These are phyloP conservation scores for Aciculosporium take DNA, from an alignment of 2,329 filamentous ascomycete species.

Conservation along the genomic window DNA sequence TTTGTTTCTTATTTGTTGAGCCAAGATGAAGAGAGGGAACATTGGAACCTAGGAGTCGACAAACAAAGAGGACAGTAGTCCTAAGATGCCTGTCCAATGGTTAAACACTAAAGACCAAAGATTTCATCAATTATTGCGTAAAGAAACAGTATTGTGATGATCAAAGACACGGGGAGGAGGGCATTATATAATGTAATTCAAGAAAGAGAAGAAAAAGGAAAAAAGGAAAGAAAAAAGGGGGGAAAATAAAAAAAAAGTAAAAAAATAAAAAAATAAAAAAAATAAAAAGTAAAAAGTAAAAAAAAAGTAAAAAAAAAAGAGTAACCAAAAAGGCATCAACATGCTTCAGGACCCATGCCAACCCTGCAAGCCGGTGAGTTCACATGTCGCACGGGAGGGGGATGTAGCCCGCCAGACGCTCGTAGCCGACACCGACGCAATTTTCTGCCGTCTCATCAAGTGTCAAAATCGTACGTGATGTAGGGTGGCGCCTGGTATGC, in stretches of 20 bases:
- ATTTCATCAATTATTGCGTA: not conserved
- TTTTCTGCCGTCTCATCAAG: slow-evolving; percentile 1
- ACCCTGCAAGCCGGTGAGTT: slow-evolving; percentile 6
- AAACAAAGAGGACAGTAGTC: not conserved
- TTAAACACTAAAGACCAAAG: not conserved
- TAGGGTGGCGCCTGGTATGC: no score
- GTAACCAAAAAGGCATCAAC: not conserved
- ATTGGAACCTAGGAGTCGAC: not conserved
- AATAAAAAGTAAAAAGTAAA: not conserved
- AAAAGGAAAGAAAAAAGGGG: not conserved
- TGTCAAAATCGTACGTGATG: no score
- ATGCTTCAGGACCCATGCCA: not conserved
- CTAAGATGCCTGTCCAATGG: not conserved
- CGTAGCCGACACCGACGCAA: slow-evolving; percentile 3
- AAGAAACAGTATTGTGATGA: no score
- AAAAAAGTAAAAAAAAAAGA: not conserved
- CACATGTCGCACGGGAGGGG: slow-evolving; percentile 3
- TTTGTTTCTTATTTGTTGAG: not conserved
- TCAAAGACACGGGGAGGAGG: no score
- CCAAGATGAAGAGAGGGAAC: not conserved
- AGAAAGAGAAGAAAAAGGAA: no score
- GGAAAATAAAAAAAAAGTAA: not conserved
- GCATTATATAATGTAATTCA: no score
- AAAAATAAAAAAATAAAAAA: no score
- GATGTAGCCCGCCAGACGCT: not conserved